These are phyloP conservation scores for Wickerhamomyces kurtzmanii DNA, from an alignment of 805 yeast genomes.

Conservation along the genomic window DNA sequence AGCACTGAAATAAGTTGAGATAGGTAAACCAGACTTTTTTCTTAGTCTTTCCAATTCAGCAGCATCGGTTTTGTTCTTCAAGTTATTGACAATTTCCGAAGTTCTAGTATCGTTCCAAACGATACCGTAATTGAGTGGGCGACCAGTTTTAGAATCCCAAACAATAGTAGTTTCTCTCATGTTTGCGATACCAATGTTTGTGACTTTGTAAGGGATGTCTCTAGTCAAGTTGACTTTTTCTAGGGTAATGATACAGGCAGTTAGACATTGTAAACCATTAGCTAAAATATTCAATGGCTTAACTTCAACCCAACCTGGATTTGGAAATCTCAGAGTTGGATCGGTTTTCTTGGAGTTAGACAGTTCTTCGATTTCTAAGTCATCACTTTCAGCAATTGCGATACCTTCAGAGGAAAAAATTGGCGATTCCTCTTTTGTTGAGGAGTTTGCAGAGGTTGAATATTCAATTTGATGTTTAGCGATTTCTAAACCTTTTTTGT, in stretches of 20 bases:
- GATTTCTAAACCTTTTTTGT: slow-evolving; percentile 62
- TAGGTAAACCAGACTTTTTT: slow-evolving; percentile 72
- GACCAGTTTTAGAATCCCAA: slow-evolving; percentile 84
- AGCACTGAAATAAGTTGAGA: slow-evolving; percentile 87
- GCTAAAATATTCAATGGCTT: slow-evolving; percentile 77
- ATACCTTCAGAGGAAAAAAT: slow-evolving; percentile 71
- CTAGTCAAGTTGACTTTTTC: slow-evolving; percentile 45
- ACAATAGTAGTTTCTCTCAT: slow-evolving; percentile 92
- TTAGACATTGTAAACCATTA: slow-evolving; percentile 73
- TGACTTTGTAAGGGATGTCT: slow-evolving; percentile 49
- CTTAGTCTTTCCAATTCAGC: slow-evolving; percentile 49
- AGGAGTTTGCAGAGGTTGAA: slow-evolving; percentile 52
- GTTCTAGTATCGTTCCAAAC: slow-evolving; percentile 97
- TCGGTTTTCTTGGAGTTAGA: slow-evolving; percentile 30
- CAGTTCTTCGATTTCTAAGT: slow-evolving; percentile 53
- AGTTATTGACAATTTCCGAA: slow-evolving; percentile 53
- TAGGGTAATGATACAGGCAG: slow-evolving; percentile 49
- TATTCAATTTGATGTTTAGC: slow-evolving; percentile 89
- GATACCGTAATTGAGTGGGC: slow-evolving; percentile 73
- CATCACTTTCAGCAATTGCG: slow-evolving; percentile 45
- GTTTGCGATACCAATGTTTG: slow-evolving; percentile 81
- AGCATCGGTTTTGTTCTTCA: slow-evolving; percentile 41
- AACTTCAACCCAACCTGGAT: slow-evolving; percentile 92
- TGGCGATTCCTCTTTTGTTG: slow-evolving; percentile 38
- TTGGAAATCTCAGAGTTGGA: slow-evolving; percentile 69